These are phyloP conservation scores for Talaromyces sp. DNA, from an alignment of 2,329 filamentous ascomycete genomes.

Conservation along the genomic window DNA sequence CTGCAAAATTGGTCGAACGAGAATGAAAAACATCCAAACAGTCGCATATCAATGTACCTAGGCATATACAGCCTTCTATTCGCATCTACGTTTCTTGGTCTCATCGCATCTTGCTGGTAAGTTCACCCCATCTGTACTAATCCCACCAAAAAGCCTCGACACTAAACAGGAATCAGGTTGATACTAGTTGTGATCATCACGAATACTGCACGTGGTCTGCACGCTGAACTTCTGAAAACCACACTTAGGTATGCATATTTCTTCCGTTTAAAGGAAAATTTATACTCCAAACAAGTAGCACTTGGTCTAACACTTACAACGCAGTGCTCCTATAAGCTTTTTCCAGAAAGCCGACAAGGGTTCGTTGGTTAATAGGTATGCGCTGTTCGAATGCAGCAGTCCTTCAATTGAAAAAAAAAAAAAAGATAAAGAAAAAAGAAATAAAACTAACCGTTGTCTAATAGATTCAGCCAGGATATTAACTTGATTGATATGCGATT, in stretches of 20 bases:
- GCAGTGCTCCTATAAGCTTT: constrained; percentile 5
- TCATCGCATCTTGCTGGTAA: neutral
- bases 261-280: too few relatives aligned
- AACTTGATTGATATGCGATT: constrained; percentile 39
- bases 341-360: constrained; percentile 6
- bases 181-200: constrained; percentile 4
- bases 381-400: neutral
- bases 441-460: neutral
- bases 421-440: constrained; percentile 11
- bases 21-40: constrained; percentile 13
- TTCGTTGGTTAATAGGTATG: constrained; percentile 7
- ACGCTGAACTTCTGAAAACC: constrained; percentile 5
- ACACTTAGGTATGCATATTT: constrained; percentile 3
- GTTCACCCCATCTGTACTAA: neutral
- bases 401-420: too few relatives aligned
- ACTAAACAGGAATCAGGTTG: constrained; percentile 1
- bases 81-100: constrained; percentile 3
- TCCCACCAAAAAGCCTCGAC: neutral
- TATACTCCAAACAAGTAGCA: neutral
- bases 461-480: constrained; percentile 26
- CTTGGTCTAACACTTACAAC: neutral
- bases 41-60: constrained; percentile 10
- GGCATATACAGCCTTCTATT: constrained; percentile 12
- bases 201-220: neutral
- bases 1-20: constrained; percentile 10